Evolutionary conservation across 768 basidiomycete genomes (phyloP), one percentile per base, ranked within the genome.

Genomic region (Clavaria fumosa): DNA sequence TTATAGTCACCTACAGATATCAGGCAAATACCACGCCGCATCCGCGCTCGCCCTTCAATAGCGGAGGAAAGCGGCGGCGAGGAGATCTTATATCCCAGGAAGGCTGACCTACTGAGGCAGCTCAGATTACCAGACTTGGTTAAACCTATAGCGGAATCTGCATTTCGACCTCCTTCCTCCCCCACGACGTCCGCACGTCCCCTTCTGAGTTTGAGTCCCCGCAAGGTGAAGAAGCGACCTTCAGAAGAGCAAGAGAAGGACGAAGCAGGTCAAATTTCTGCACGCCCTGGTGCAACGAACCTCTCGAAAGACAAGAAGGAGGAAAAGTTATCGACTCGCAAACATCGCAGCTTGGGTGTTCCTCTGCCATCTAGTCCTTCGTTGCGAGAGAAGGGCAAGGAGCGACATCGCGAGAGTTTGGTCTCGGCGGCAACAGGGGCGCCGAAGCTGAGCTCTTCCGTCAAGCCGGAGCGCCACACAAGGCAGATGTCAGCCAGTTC

Each of bases 11-110:
- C 53, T 34, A 48, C 56, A 23, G 66, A 71, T 34, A 45, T 67
- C 27, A 60, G 64, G 34, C 54, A 60, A 5, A 50, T 66, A 28
- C 52, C 65, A 23, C 70, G 69, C 5, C 54, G 69, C 7, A 56
- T 81, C 37, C 72, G 78, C 31, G 50, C 61, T 31, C 67, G 68
- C 22, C 72, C 71, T 40, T 88, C 83, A 1, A 66, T 72, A 41
- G 70, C 80, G 5, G 78, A 82, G 45, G 85, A 88, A 56, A 88
- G 84, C 49, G 85, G 85, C 4, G 84, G 85, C 28, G 85, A 89
- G 56, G 85, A 89, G 55, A 88, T 89, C 42, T 59, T 89, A 19
- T 89, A 89, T 55, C 83, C 84, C 27, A 77, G 83, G 40, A 73
- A 80, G 53, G 18, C 45, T 6, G 59, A 60, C 27, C 46, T 53